phyloP scores from a whole-genome alignment of 495 filamentous ascomycete genomes.

The Aspergillus kassunensis region DNA sequence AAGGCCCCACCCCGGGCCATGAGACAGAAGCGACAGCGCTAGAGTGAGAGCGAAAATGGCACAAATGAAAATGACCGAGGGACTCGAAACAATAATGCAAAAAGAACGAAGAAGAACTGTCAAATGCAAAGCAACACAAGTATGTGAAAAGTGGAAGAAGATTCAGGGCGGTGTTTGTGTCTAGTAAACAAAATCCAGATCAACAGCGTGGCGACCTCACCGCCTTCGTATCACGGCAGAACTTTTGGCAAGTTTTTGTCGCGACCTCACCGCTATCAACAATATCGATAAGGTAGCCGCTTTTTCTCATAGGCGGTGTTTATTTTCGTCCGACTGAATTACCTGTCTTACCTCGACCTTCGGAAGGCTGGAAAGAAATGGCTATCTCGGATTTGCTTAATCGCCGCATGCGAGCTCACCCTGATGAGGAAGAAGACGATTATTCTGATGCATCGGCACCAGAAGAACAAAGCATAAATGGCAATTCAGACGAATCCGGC shows the following conservation, averaged over 20 bases:
- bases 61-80: no score
- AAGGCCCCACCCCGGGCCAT: slow-evolving; percentile 16
- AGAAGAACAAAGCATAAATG: slow-evolving; percentile 22
- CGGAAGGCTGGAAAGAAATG: slow-evolving; percentile 43
- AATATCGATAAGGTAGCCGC: neutral
- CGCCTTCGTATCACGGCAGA: slow-evolving; percentile 14
- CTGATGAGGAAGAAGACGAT: slow-evolving; percentile 52
- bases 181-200: slow-evolving; percentile 8
- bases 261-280: slow-evolving; percentile 15
- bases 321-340: no score
- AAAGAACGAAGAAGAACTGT: neutral
- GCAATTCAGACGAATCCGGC: slow-evolving; percentile 20
- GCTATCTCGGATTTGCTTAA: slow-evolving; percentile 49
- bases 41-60: slow-evolving; percentile 1
- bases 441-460: slow-evolving; percentile 30
- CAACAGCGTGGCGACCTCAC: slow-evolving; percentile 8
- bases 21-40: neutral
- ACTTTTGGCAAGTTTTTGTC: slow-evolving; percentile 12
- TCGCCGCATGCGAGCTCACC: slow-evolving; percentile 55
- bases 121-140: neutral
- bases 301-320: neutral
- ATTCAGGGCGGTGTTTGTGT: neutral
- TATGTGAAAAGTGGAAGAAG: neutral
- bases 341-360: no score
- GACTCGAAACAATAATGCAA: no score